These are phyloP conservation scores for Diaporthe eres DNA, from an alignment of 2,329 filamentous ascomycete genomes.

Conservation along the genomic window DNA sequence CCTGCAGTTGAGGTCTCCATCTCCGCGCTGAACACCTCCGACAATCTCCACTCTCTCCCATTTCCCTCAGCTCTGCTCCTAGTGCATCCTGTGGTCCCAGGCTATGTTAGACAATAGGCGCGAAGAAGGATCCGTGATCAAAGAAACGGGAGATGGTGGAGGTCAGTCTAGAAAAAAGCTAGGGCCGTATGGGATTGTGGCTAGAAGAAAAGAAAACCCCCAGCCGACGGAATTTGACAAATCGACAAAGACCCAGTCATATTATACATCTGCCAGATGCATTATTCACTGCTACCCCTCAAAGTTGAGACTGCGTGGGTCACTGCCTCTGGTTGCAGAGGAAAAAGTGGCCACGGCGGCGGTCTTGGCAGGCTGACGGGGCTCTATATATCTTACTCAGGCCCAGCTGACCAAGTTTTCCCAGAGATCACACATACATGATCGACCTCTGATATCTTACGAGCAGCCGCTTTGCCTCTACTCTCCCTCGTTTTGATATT, in stretches of 20 bases:
- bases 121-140: no score
- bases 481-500: neutral
- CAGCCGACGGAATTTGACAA: neutral
- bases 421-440: neutral
- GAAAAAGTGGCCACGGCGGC: neutral
- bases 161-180: no score
- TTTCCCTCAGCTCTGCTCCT: neutral
- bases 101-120: no score
- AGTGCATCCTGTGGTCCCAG: no score
- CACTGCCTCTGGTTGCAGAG: neutral
- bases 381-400: neutral
- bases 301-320: neutral
- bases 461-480: neutral
- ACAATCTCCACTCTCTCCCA: neutral
- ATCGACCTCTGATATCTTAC: no score
- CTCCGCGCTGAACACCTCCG: neutral
- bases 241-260: neutral
- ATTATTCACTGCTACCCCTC: neutral
- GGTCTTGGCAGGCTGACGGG: neutral
- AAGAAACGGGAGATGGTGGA: no score
- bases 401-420: neutral
- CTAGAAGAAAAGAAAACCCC: no score
- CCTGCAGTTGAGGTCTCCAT: neutral
- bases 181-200: neutral
- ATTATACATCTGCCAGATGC: neutral